These are phyloP conservation scores for Fraxinus sp. DNA, from an alignment of 305 asterid genomes.

Conservation along the genomic window DNA sequence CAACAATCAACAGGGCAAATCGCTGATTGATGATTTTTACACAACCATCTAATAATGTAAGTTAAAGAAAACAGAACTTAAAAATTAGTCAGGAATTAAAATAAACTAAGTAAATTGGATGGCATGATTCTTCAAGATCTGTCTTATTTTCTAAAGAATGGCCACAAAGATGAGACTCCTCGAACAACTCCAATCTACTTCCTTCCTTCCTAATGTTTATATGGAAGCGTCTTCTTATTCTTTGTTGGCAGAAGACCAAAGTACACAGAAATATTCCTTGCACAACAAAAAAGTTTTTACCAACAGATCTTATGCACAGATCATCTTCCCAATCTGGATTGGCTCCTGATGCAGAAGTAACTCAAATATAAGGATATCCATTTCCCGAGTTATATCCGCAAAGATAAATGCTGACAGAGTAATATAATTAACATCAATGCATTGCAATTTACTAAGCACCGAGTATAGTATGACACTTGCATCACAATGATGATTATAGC, in stretches of 20 bases:
- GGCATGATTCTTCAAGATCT: neutral
- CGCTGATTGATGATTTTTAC: neutral
- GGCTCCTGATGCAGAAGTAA: neutral
- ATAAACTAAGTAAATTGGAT: neutral
- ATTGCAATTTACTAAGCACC: neutral
- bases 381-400: neutral
- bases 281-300: neutral
- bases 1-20: neutral
- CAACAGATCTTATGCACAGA: neutral
- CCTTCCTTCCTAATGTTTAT: neutral
- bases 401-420: neutral
- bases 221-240: neutral
- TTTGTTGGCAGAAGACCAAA: neutral
- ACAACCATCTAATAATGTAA: neutral
- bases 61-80: neutral
- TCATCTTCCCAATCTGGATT: neutral
- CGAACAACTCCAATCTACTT: neutral
- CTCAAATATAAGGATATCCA: neutral
- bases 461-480: neutral
- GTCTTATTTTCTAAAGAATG: neutral
- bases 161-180: neutral
- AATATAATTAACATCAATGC: neutral
- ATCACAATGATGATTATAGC: neutral
- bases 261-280: neutral
- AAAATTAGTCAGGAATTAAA: neutral